Base-by-base conservation (phyloP, 2,329 filamentous ascomycete genomes). In the Verticillium albo-atrum region DNA sequence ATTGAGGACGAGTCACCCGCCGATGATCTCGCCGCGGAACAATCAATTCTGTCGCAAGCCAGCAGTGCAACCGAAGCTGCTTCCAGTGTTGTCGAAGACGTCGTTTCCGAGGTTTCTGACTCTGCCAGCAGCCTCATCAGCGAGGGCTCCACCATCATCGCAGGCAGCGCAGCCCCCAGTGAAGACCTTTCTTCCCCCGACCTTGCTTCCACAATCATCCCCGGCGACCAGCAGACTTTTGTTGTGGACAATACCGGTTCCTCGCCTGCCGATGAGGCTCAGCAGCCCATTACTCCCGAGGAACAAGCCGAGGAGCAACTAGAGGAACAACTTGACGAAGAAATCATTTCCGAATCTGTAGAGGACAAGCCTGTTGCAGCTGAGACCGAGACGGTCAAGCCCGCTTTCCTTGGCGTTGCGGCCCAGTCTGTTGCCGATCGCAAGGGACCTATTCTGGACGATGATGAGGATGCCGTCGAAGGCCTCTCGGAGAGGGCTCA, bases 351-450 rank as follows among this genome's bases (percentile, higher is more conserved):
- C 1, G 58, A 64, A 3, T 64, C 62, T 17, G 68, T 65, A 34
- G 65, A 68, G 7, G 67, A 70, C 47, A 67, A 73, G 55, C 57
- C 71, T 4, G 59, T 67, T 5, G 69, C 59, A 2, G 60, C 65
- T 3, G 68, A 72, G 1, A 71, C 73, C 1, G 60, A 71, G 2
- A 65, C 70, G 4, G 70, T 82, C 54, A 82, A 81, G 65, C 73
- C 78, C 4, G 79, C 74, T 6, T 72, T 82, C 42, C 76, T 84
- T 34, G 82, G 82, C 54, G 81, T 78, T 17, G 78, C 77, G 1
- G 82, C 82, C 3, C 78, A 83, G 61, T 74, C 75, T 9, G 81
- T 81, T 0, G 75, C 82, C 6, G 76, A 74, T 34, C 75, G 78
- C 35, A 70, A 77, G 60, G 55, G 55, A 14, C 77, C 78, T 14